Evolutionary conservation across 1,284 basidiomycete species (phyloP), one percentile per base, ranked within the genome.

Genomic region (Ceratobasidium theobromae): DNA sequence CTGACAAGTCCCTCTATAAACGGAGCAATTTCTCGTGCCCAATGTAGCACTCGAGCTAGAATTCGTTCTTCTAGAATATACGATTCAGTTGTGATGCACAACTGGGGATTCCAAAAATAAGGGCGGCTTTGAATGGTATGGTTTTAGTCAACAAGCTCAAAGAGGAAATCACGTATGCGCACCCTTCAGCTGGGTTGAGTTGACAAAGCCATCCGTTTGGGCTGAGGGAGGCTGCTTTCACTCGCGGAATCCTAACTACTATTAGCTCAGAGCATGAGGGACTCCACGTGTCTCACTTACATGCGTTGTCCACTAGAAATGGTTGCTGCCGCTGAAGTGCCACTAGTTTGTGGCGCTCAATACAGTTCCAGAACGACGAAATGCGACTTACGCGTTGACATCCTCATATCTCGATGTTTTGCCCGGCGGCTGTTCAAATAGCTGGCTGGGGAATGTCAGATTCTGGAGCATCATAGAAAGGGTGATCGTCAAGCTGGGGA

Each of bases 81-180:
- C n/a, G 46, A 28, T 30, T 62, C 58, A 4, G 58, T 62, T 4
- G 51, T 25, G 4, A 62, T 33, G 16, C 11, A 33, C 27, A 62
- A 46, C 5, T 25, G 11, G 35, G 25, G 25, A 33, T 49, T 62
- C 14, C 58, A 45, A 32, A 38, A 62, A 21, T 62, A 49, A 8
- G 48, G 30, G 3, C 58, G 46, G 11, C 58, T 62, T n/a, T n/a
- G 32, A 14, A 38, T 8, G 46, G 3, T 6, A 52, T n/a, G 27
- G 16, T 38, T 38, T n/a, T n/a, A n/a, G 16, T 8, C 35, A 38
- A 8, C 8, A 8, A 16, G 35, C 35, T 38, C 35, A 8, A 16
- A 38, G 16, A 38, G 16, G 35, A 16, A 38, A 38, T 38, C 35
- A 8, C 35, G 16, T 8, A 38, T 38, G 16, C 35, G 8, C 9